A percentile compares a stretch with the other conserved stretches of the same genome.
These are phyloP conservation scores for Kernera saxatilis DNA, from an alignment of 345 rosid species.

Conservation along the genomic window DNA sequence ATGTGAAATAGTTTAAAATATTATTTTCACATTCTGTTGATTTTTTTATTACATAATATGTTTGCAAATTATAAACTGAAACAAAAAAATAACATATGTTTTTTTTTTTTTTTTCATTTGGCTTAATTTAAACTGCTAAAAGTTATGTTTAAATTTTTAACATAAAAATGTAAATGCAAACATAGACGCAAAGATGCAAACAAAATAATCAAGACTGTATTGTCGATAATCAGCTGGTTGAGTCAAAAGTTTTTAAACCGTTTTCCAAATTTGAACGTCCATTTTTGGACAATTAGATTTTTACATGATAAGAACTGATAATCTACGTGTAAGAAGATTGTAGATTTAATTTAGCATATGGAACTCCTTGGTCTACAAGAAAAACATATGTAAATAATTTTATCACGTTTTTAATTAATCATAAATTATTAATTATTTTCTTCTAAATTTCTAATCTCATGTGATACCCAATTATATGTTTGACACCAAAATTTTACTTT, in stretches of 20 bases:
- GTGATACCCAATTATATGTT: too few relatives aligned
- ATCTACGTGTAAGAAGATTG: background rate
- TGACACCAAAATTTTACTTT: too few relatives aligned
- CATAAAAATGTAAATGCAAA: background rate
- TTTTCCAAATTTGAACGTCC: background rate
- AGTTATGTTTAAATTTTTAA: background rate
- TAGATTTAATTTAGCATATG: background rate
- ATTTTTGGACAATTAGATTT: background rate
- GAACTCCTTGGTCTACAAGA: background rate
- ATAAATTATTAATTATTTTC: too few relatives aligned
- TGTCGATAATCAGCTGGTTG: background rate
- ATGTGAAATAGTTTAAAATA: background rate
- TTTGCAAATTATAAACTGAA: background rate
- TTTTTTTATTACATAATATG: background rate
- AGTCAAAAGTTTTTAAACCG: background rate
- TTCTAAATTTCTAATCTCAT: too few relatives aligned
- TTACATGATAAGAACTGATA: background rate
- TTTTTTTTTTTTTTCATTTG: background rate
- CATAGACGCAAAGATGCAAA: background rate
- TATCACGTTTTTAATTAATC: too few relatives aligned
- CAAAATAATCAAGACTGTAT: background rate
- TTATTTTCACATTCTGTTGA: too few relatives aligned
- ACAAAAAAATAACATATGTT: background rate
- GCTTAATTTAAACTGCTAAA: background rate
- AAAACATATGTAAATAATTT: too few relatives aligned